These are phyloP conservation scores for Spizellomyces sp. DNA, from an alignment of 192 early-diverging fungal species.

Conservation along the genomic window DNA sequence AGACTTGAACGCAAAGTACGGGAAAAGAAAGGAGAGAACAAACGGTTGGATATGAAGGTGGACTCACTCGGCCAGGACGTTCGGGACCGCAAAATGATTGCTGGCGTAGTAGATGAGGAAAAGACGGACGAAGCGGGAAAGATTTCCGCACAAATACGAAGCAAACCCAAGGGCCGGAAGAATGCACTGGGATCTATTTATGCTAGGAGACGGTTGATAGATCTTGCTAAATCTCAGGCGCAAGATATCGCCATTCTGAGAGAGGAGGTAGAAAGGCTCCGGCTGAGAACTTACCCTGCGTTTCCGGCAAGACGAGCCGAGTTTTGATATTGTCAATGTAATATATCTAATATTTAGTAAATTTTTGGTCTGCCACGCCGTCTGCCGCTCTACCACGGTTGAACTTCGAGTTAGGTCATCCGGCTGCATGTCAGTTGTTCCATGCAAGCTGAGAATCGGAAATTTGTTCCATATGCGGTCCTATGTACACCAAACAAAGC, in stretches of 20 bases:
- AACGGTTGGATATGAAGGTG: slow-evolving; percentile 34
- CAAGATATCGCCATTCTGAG: slow-evolving; percentile 63
- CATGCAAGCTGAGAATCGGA: no score
- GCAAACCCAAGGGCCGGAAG: slow-evolving; percentile 12
- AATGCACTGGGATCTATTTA: slow-evolving; percentile 48
- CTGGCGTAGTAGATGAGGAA: slow-evolving; percentile 4
- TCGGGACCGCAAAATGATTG: not conserved
- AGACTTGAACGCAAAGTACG: slow-evolving; percentile 42
- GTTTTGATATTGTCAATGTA: slow-evolving; percentile 12
- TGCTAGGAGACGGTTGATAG: slow-evolving; percentile 48
- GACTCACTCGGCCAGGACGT: not conserved
- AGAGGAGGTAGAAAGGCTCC: slow-evolving; percentile 58
- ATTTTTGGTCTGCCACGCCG: no score
- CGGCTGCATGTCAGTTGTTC: no score
- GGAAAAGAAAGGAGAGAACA: slow-evolving; percentile 52
- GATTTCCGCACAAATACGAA: not conserved
- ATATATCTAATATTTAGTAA: not conserved
- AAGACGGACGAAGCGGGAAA: not conserved
- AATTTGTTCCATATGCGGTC: no score
- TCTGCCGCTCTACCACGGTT: no score
- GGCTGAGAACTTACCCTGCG: slow-evolving; percentile 62
- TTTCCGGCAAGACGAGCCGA: slow-evolving; percentile 45
- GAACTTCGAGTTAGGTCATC: no score
- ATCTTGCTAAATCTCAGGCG: slow-evolving; percentile 62
- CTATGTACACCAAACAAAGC: no score